Base-by-base conservation (phyloP, 768 basidiomycete genomes). In the Roridomyces roridus region DNA sequence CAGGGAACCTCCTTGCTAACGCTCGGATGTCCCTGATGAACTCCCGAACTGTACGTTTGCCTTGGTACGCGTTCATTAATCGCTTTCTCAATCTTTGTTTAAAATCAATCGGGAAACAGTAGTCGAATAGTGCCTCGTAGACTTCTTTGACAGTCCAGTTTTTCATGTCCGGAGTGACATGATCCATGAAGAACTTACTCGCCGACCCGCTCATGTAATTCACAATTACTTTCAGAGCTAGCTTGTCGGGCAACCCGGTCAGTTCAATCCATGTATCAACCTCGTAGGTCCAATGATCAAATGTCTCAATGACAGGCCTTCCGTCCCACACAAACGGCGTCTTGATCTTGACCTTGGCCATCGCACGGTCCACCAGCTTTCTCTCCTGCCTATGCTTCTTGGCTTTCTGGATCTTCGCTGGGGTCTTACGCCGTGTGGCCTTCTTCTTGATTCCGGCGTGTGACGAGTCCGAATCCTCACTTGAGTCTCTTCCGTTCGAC, bases 111-210 rank as follows among this genome's bases (percentile, higher is more conserved):
- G 59, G 59, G 39, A 60, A 60, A 28, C 59, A 60, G 40, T 60
- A 53, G 10, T 51, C 48, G 42, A 60, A 60, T 14, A 55, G 37
- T 29, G 52, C 59, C 20, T 31, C 42, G n/a, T 60, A 60, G 47
- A 60, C 46, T 2, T 52, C 45, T 26, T 59, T 51, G 5, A 53
- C 39, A 23, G 37, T 52, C 68, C 67, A 69, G 2, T 41, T 17
- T 11, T 31, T 40, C 0, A 55, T 57, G 0, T 53, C 20, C 4
- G 37, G 23, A 0, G 64, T 34, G 9, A 70, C 63, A 18, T 64
- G 46, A 17, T 58, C 65, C 39, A 66, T 65, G 54, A 60, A 71
- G 47, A 67, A 71, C 21, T 59, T 41, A 51, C 65, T 66, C 0
- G 70, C 67, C 4, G 57, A 45, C 1, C 63, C 68, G 2, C 20